These are phyloP conservation scores for Epichloe glyceriae DNA, from an alignment of 2,329 filamentous ascomycete species.

Conservation along the genomic window DNA sequence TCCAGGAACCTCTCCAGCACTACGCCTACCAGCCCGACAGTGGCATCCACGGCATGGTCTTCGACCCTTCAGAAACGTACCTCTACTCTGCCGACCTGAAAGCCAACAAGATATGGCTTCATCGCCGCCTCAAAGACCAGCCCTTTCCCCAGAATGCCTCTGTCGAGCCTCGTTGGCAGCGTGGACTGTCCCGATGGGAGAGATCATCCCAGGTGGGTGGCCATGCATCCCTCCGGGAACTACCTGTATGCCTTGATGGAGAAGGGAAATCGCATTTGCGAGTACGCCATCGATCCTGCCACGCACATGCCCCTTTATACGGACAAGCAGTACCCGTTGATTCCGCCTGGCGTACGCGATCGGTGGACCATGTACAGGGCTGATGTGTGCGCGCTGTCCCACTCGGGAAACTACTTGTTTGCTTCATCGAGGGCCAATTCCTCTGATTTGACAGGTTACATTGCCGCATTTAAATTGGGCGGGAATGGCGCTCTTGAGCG, in stretches of 20 bases:
- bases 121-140: conserved; percentile 46
- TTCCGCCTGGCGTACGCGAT: conserved; percentile 55
- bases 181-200: conserved; percentile 55
- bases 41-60: conserved; percentile 73
- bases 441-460: conserved; percentile 65
- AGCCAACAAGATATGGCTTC: conserved; percentile 74
- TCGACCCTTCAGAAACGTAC: conserved; percentile 59
- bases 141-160: conserved; percentile 33
- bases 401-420: conserved; percentile 63
- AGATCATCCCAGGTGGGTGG: conserved; percentile 82
- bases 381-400: conserved; percentile 66
- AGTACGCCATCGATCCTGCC: conserved; percentile 64
- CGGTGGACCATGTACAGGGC: conserved; percentile 59
- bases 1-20: conserved; percentile 55
- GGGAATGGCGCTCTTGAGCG: conserved; percentile 58
- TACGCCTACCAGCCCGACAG: conserved; percentile 57
- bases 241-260: conserved; percentile 85
- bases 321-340: conserved; percentile 60
- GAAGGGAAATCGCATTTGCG: conserved; percentile 70
- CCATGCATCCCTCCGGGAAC: conserved; percentile 63
- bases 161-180: conserved; percentile 56
- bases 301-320: conserved; percentile 71
- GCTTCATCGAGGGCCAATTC: conserved; percentile 72
- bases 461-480: conserved; percentile 63
- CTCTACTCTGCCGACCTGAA: conserved; percentile 69